These are phyloP conservation scores for Solanum paucissectum DNA, from an alignment of 257 asterid genomes.

Conservation along the genomic window DNA sequence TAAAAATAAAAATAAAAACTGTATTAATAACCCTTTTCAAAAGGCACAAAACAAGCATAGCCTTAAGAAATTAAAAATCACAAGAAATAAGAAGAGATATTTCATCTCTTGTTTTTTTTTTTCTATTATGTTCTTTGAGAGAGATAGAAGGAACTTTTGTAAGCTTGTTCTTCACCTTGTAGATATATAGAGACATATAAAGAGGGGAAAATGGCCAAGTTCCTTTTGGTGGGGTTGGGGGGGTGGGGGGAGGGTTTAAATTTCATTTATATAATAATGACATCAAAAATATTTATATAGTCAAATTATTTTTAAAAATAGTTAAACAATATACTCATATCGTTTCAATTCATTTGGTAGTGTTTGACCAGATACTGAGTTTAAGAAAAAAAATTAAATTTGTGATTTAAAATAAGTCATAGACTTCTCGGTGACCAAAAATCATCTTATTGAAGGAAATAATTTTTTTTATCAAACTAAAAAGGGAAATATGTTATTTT, in stretches of 20 bases:
- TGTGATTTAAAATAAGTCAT: background rate
- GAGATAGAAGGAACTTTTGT: constrained; percentile 33
- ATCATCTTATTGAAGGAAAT: background rate
- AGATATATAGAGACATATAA: constrained; percentile 1
- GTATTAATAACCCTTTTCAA: background rate
- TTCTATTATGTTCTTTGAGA: constrained; percentile 3
- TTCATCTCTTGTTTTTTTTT: background rate
- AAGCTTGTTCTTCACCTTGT: background rate
- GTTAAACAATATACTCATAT: background rate
- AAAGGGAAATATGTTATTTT: background rate
- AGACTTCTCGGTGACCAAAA: background rate
- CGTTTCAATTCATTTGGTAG: background rate
- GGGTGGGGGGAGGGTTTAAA: background rate
- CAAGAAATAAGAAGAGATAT: background rate
- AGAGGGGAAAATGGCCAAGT: constrained; percentile 1
- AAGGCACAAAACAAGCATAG: background rate
- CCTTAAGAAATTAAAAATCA: background rate
- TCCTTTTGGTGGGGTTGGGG: background rate
- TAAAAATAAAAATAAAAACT: background rate
- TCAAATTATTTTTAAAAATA: background rate
- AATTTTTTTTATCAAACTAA: background rate
- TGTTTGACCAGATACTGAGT: background rate
- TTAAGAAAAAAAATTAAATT: background rate
- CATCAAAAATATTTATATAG: background rate
- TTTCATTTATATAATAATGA: background rate